Evolutionary conservation across 176 grass and related monocot genomes (phyloP).

Genomic region (Triticum turgidum): DNA sequence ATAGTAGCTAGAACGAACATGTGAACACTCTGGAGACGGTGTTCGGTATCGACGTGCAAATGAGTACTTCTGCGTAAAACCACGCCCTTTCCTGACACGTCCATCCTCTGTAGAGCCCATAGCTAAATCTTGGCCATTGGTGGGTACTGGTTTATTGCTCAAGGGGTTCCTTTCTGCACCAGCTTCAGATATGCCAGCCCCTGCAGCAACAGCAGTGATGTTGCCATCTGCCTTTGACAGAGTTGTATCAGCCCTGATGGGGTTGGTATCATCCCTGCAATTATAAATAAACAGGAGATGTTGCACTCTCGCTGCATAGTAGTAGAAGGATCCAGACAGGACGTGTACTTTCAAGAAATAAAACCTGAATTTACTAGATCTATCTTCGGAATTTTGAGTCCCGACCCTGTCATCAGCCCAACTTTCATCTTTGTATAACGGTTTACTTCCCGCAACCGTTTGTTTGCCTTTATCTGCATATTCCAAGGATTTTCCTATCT

Average conservation of each 20-base stretch:
- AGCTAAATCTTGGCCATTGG: slow-evolving; percentile 34
- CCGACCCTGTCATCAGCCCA: slow-evolving; percentile 28
- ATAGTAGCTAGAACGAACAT: slow-evolving; percentile 46
- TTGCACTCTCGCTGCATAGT: not conserved
- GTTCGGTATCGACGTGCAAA: slow-evolving; percentile 70
- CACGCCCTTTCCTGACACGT: slow-evolving; percentile 75
- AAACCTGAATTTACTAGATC: slow-evolving; percentile 34
- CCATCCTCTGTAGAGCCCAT: slow-evolving; percentile 38
- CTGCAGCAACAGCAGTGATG: slow-evolving; percentile 27
- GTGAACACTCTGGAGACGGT: slow-evolving; percentile 67
- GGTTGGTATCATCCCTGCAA: slow-evolving; percentile 31
- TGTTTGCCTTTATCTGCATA: slow-evolving; percentile 39
- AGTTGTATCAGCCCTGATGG: slow-evolving; percentile 18
- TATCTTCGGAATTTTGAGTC: slow-evolving; percentile 48
- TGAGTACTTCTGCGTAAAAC: slow-evolving; percentile 69
- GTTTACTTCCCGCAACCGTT: slow-evolving; percentile 11
- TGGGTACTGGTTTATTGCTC: slow-evolving; percentile 41
- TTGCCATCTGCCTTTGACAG: slow-evolving; percentile 16
- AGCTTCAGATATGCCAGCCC: slow-evolving; percentile 26
- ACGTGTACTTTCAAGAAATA: slow-evolving; percentile 3
- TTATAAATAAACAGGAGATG: slow-evolving; percentile 19
- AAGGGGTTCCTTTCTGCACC: slow-evolving; percentile 27
- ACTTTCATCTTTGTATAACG: slow-evolving; percentile 30
- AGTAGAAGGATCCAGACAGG: not conserved
- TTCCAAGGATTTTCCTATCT: slow-evolving; percentile 26